Evolutionary conservation across 129 eudicot genomes (phyloP).

Genomic region (Silybum marianum): DNA sequence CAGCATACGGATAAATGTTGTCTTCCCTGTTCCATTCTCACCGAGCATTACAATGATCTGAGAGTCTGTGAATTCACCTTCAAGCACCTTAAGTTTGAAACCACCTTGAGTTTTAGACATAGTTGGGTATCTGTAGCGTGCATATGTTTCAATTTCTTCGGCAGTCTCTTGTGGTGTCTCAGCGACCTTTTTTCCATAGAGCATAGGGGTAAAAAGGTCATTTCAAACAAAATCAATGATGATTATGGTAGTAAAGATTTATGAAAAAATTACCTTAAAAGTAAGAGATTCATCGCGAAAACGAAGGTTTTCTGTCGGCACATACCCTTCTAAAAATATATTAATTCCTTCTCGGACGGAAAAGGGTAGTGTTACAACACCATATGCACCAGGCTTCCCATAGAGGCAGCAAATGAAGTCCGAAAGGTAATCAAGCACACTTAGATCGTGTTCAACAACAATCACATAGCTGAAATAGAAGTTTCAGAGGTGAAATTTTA

Average conservation of each 20-base stretch:
- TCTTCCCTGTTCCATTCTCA: conserved; percentile 97
- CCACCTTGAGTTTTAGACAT: conserved; percentile 77
- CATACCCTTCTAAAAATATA: conserved; percentile 85
- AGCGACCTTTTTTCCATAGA: conserved; percentile 52
- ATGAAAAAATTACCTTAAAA: conserved; percentile 54
- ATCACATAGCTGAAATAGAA: conserved; percentile 77
- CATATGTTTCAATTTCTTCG: conserved; percentile 82
- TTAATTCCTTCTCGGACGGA: conserved; percentile 95
- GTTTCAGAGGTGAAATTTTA: background rate
- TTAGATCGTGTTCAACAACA: conserved; percentile 88
- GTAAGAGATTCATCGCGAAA: conserved; percentile 91
- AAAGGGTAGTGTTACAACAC: conserved; percentile 91
- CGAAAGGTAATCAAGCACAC: conserved; percentile 86
- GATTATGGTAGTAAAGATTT: background rate
- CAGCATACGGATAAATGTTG: conserved; percentile 90
- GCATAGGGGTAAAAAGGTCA: background rate
- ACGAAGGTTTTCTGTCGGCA: conserved; percentile 81
- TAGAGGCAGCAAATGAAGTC: conserved; percentile 96
- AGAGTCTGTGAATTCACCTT: conserved; percentile 89
- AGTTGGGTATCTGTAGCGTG: conserved; percentile 76
- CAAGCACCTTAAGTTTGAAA: conserved; percentile 72
- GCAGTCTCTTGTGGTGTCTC: conserved; percentile 84
- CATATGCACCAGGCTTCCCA: conserved; percentile 92
- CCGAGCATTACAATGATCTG: conserved; percentile 95
- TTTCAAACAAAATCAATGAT: background rate